Percentiles rank a stretch among this genome's conserved stretches.
These are phyloP conservation scores for Xylaria multiplex DNA, from an alignment of 2,329 filamentous ascomycete genomes.

Conservation along the genomic window DNA sequence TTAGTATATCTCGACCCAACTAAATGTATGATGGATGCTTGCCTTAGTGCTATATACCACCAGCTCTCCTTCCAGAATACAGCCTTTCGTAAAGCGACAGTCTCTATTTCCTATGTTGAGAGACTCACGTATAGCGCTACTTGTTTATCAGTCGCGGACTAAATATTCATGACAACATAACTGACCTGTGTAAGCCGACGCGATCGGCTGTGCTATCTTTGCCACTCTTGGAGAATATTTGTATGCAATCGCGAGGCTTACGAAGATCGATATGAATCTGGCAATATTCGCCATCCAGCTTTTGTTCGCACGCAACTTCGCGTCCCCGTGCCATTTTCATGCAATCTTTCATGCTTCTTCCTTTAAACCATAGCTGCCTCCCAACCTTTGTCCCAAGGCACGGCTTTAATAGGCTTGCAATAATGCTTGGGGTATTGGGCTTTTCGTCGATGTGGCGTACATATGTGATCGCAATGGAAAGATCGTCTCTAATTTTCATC, in stretches of 20 bases:
- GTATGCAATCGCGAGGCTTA: conserved; percentile 65
- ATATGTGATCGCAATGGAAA: conserved; percentile 67
- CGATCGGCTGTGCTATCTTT: conserved; percentile 86
- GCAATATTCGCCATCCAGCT: conserved; percentile 90
- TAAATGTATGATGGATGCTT: conserved; percentile 32
- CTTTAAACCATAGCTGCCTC: conserved; percentile 71
- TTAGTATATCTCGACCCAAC: not conserved
- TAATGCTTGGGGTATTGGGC: conserved; percentile 40
- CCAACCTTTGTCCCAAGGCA: conserved; percentile 71
- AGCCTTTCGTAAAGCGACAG: conserved; percentile 70
- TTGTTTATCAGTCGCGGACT: conserved; percentile 11
- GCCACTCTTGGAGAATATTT: conserved; percentile 91
- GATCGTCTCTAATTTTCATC: conserved; percentile 75
- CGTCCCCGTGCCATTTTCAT: conserved; percentile 68
- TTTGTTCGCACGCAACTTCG: conserved; percentile 79
- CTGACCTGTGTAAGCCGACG: conserved; percentile 65
- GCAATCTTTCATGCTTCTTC: conserved; percentile 78
- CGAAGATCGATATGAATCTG: conserved; percentile 83
- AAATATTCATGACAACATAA: not conserved
- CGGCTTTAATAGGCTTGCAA: conserved; percentile 58
- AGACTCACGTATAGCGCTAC: conserved; percentile 67
- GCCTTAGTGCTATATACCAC: conserved; percentile 77
- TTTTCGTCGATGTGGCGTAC: conserved; percentile 54
- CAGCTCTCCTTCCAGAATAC: conserved; percentile 86
- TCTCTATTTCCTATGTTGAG: conserved; percentile 68